Evolutionary conservation across 2,329 filamentous ascomycete species (phyloP), one percentile per base, ranked within the genome.

Genomic region (Claviceps arundinis): DNA sequence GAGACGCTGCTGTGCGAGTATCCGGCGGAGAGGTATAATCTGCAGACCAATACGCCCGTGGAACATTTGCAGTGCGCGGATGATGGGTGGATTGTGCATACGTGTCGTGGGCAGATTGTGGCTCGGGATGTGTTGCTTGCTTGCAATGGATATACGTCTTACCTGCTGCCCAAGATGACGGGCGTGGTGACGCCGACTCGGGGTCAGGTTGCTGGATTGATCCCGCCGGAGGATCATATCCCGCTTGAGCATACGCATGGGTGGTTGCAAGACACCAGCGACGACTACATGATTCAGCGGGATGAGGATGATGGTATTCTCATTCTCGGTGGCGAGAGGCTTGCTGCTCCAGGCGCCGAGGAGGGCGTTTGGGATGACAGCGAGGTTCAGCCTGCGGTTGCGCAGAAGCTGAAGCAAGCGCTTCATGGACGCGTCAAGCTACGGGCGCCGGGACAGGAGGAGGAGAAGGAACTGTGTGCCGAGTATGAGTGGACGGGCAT

Each of bases 101-200:
- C 89, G 0, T 66, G 73, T 0, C 80, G 88, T 22, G 89, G 89
- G n/a, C 70, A 68, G 43, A 75, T 94, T 52, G 64, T 64, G 0
- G 74, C 88, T 1, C 68, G 71, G 13, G 74, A 78, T 37, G 78
- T 95, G 19, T 74, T 95, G 17, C 75, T 95, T 16, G 85, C 87
- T 4, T 91, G 85, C 1, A 95, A 95, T 62, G 90, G 74, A 3
- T 94, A 95, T 65, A 90, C 88, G 0, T 87, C 87, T 1, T 76
- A 82, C 55, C 73, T 95, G 4, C 69, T 91, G 1, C 87, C 87
- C 0, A 63, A 70, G 37, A 84, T 91, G 58, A 72, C 77, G 8
- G 79, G 82, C 56, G 73, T 89, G 8, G 85, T 95, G 56, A 79
- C 90, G 2, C 90, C 90, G 0, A 82, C 86, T 2, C 74, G 86